Evolutionary conservation across 2,329 filamentous ascomycete species (phyloP).

Genomic region (Exophiala aquamarina): DNA sequence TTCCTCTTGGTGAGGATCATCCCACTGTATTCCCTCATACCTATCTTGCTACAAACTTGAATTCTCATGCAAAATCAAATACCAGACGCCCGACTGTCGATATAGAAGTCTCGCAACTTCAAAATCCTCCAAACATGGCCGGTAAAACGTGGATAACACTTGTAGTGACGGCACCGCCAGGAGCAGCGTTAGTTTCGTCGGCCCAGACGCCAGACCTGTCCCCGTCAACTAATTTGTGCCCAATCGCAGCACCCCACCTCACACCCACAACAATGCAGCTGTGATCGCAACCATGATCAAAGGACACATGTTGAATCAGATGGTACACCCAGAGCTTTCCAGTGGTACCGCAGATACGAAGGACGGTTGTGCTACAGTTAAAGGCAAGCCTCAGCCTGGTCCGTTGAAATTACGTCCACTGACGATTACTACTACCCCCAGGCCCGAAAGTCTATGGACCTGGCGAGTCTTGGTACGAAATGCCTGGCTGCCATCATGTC

Average conservation of each 20-base stretch:
- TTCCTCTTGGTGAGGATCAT: too few relatives aligned
- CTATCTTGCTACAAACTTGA: too few relatives aligned
- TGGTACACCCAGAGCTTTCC: slow-evolving; percentile 53
- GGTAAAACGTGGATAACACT: not conserved
- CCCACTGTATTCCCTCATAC: too few relatives aligned
- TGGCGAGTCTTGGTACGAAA: slow-evolving; percentile 13
- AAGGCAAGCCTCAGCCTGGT: too few relatives aligned
- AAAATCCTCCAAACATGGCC: not conserved
- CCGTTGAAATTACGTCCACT: too few relatives aligned
- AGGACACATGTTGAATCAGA: slow-evolving; percentile 47
- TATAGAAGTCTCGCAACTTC: not conserved
- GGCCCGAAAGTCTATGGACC: slow-evolving; percentile 3
- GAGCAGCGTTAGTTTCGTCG: too few relatives aligned
- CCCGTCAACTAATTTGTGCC: too few relatives aligned
- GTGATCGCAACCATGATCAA: slow-evolving; percentile 42
- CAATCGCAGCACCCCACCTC: slow-evolving; percentile 38
- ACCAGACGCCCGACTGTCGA: not conserved
- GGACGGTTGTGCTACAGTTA: too few relatives aligned
- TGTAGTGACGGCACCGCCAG: not conserved
- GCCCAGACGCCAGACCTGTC: too few relatives aligned
- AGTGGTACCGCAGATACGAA: too few relatives aligned
- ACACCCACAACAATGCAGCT: slow-evolving; percentile 46
- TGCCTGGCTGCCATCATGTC: slow-evolving; percentile 14
- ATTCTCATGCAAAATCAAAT: too few relatives aligned
- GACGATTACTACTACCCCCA: slow-evolving; percentile 34